These are phyloP conservation scores for Mediolabrus comicus DNA, from an alignment of 108 stramenopile genomes.

Conservation along the genomic window DNA sequence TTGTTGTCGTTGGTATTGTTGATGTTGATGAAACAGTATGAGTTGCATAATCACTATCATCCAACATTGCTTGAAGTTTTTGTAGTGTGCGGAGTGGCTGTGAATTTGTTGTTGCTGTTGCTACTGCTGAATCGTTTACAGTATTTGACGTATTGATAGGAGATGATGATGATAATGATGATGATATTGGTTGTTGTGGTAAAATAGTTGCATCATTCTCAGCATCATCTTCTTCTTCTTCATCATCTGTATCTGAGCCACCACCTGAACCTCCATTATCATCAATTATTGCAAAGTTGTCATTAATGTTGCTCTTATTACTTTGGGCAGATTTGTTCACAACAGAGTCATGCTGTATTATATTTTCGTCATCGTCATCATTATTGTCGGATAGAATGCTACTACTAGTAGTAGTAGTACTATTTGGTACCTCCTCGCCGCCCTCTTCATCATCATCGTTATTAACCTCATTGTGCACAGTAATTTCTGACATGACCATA, in stretches of 20 bases:
- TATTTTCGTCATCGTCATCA: background rate
- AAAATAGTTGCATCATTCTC: background rate
- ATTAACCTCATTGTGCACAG: background rate
- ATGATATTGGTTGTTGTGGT: background rate
- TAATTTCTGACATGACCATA: constrained; percentile 44
- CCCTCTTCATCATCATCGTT: background rate
- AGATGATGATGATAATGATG: too few relatives aligned
- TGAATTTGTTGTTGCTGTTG: constrained; percentile 23
- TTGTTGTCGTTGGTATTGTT: too few relatives aligned
- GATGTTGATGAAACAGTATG: constrained; percentile 13
- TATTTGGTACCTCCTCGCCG: too few relatives aligned
- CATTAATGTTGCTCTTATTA: too few relatives aligned
- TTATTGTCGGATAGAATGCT: background rate
- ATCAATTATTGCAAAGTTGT: background rate
- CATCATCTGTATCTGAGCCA: constrained; percentile 23
- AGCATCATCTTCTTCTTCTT: constrained; percentile 16
- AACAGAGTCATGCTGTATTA: background rate
- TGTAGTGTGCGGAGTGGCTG: constrained; percentile 74
- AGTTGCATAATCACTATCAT: constrained; percentile 85
- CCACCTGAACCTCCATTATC: constrained; percentile 13
- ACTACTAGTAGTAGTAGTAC: too few relatives aligned
- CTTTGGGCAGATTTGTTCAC: background rate
- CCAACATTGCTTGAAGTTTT: constrained; percentile 82
- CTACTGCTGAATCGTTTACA: background rate
- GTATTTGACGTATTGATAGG: too few relatives aligned